phyloP scores from a whole-genome alignment of 108 stramenopile species.

The Ochromonas danica region DNA sequence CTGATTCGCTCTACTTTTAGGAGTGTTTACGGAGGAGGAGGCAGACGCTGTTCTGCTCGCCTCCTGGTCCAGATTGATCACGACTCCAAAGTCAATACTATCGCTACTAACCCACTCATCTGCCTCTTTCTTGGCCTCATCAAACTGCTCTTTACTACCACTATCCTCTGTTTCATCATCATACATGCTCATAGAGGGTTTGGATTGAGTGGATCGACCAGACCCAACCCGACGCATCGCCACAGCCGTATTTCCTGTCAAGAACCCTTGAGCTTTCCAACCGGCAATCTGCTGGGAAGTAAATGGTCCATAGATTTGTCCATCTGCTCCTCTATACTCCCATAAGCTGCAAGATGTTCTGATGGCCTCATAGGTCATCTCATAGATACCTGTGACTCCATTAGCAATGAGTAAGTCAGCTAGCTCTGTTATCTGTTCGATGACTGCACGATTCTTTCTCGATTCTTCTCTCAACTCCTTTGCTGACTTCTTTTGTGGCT shows the following conservation, averaged over 20 bases:
- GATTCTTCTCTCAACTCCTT: constrained; percentile 27
- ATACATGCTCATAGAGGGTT: not conserved
- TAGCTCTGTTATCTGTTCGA: constrained; percentile 20
- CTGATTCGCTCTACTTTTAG: not conserved
- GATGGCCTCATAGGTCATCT: constrained; percentile 5
- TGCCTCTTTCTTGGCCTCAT: too few relatives aligned
- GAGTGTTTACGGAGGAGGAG: not conserved
- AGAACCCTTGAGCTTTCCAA: constrained; percentile 46
- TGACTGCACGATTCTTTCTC: constrained; percentile 20
- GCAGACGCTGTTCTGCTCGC: not conserved
- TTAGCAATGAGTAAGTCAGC: not conserved
- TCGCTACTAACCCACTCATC: not conserved
- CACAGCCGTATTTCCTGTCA: constrained; percentile 41
- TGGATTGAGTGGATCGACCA: not conserved
- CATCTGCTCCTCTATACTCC: constrained; percentile 54
- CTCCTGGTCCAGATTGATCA: not conserved
- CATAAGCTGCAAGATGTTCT: constrained; percentile 1
- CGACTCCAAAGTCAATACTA: not conserved
- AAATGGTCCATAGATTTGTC: constrained; percentile 47
- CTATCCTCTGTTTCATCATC: not conserved
- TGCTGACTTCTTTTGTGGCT: too few relatives aligned
- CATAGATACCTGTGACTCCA: constrained; percentile 22
- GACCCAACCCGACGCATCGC: constrained; percentile 22
- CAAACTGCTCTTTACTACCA: not conserved
- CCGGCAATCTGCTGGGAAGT: constrained; percentile 40